Evolutionary conservation across 371 early-diverging fungal species (phyloP), one percentile per base, ranked within the genome.

Genomic region (Umbelopsis sp.): DNA sequence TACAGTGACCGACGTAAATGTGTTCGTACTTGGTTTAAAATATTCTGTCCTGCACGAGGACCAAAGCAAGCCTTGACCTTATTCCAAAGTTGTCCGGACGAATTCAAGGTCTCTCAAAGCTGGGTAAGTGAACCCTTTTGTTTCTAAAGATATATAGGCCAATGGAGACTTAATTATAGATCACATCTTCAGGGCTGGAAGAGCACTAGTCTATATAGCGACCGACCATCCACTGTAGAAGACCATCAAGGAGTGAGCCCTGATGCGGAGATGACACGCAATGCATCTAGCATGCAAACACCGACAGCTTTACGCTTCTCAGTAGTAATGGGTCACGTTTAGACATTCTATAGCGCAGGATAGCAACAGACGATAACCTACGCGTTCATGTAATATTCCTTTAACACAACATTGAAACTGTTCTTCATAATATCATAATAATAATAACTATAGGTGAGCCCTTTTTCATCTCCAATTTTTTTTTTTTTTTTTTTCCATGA

Each of bases 51-150:
- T 10, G 72, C 85, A 8, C 65, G 77, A 37, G 82, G 80, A 2
- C 88, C 88, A 0, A 74, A 74, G 14, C 86, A 88, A 66, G 71
- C 76, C n/a, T 69, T 88, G 66, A 85, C 80, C 0, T 70, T 86
- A 38, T 87, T 85, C 65, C 86, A 87, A 66, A 83, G 86, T 48
- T 78, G 81, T 46, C 86, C 88, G 35, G 86, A 87, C 65, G 77
- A 85, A 24, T 87, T 87, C 67, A 65, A 76, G 9, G 65, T 82
- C 0, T 48, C 76, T 25, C 86, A 85, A 35, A 84, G 84, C 46
- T 86, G 88, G 88, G 88, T 86, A 81, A 70, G 72, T 53, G 22
- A 32, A 29, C 29, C 1, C 8, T 22, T 62, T 52, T 38, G 2
- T 65, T 37, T 18, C 2, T 25, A 45, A 14, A 62, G 4, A 18